phyloP scores from a whole-genome alignment of 1,284 basidiomycete species.

The Volvariella surrecta region DNA sequence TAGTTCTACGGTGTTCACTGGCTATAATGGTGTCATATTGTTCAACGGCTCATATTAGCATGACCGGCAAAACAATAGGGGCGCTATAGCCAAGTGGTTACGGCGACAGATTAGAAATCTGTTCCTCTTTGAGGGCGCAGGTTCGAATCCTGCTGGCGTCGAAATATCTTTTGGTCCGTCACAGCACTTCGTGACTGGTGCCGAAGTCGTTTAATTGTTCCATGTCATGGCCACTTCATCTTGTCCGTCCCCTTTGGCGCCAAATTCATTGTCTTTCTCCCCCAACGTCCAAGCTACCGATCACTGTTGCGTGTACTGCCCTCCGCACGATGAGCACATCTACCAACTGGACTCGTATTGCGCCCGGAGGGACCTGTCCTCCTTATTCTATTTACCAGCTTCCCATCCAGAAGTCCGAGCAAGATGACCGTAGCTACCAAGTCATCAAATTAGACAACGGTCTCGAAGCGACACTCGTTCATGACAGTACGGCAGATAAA shows the following conservation, averaged over 20 bases:
- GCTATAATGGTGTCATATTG: too few species aligned
- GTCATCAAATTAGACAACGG: constrained; percentile 85
- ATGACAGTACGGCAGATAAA: constrained; percentile 88
- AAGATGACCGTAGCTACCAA: constrained; percentile 74
- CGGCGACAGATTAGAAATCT: constrained; percentile 27
- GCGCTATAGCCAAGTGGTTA: constrained; percentile 25
- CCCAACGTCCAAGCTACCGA: too few species aligned
- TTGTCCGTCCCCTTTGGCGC: too few species aligned
- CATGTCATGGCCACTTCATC: too few species aligned
- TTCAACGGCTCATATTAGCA: too few species aligned
- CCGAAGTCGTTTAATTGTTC: too few species aligned
- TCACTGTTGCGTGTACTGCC: background rate
- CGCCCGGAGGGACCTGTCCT: constrained; percentile 22
- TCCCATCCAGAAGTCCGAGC: constrained; percentile 66
- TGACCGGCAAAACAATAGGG: too few species aligned
- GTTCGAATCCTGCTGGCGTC: constrained; percentile 63
- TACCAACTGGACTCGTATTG: constrained; percentile 29
- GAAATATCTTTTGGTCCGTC: too few species aligned
- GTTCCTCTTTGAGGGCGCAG: constrained; percentile 58
- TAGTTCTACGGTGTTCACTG: too few species aligned
- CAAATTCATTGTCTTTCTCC: too few species aligned
- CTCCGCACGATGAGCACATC: background rate
- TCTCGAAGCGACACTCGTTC: constrained; percentile 79
- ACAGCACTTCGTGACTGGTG: background rate
- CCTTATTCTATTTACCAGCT: constrained; percentile 51